Percentiles rank a stretch among this genome's conserved stretches.
phyloP scores from a whole-genome alignment of 192 early-diverging fungal species.

The Coemansia sp. region DNA sequence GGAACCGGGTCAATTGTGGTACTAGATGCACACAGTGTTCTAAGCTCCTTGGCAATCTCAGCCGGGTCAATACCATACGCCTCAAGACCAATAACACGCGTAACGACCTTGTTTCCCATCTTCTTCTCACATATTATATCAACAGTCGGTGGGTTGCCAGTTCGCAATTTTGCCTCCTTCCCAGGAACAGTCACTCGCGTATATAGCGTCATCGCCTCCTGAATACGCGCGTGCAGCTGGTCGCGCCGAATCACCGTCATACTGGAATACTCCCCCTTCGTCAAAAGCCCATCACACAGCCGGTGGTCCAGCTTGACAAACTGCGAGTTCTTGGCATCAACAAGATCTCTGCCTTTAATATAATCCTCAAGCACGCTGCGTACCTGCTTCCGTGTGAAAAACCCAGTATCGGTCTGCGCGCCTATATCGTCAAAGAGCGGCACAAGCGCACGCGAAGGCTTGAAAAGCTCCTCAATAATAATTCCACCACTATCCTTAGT shows the following conservation, averaged over 20 bases:
- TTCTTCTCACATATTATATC: conserved; percentile 49
- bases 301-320: conserved; percentile 66
- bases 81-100: conserved; percentile 44
- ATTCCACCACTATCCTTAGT: conserved; percentile 1
- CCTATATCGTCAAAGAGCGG: conserved; percentile 60
- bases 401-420: conserved; percentile 52
- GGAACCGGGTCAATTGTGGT: conserved; percentile 40
- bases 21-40: conserved; percentile 45
- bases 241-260: conserved; percentile 60
- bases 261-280: conserved; percentile 67
- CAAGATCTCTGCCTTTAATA: conserved; percentile 60
- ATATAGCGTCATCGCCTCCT: conserved; percentile 51
- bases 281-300: conserved; percentile 65
- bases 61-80: conserved; percentile 39
- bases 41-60: conserved; percentile 42
- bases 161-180: conserved; percentile 15
- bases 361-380: conserved; percentile 63
- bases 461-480: conserved; percentile 57
- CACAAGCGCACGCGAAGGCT: conserved; percentile 51
- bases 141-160: conserved; percentile 28
- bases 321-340: conserved; percentile 60
- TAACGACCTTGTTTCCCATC: conserved; percentile 53
- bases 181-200: conserved; percentile 36
- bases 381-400: conserved; percentile 63
- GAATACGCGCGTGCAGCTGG: conserved; percentile 53